These are phyloP conservation scores for Ilyonectria destructans DNA, from an alignment of 2,329 filamentous ascomycete genomes.

Conservation along the genomic window DNA sequence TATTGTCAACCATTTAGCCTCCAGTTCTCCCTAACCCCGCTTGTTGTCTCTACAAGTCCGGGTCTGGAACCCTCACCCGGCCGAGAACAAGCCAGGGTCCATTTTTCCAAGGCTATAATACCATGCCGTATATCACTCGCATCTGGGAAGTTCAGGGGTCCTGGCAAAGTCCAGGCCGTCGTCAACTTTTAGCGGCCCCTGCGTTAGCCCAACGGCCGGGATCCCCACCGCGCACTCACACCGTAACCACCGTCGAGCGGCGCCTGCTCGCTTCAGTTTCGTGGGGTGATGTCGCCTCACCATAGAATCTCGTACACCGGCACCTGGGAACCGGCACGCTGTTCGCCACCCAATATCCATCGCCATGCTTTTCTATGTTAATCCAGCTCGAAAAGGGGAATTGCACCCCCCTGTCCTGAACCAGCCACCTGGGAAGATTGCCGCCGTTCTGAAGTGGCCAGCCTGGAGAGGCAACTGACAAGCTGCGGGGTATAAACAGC, in stretches of 20 bases:
- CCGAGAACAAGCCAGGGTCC: conserved; percentile 33
- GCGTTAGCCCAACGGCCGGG: conserved; percentile 45
- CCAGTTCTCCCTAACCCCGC: conserved; percentile 16
- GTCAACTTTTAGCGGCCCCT: conserved; percentile 42
- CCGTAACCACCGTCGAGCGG: conserved; percentile 47
- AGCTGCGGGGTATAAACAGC: conserved; percentile 38
- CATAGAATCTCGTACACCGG: conserved; percentile 40
- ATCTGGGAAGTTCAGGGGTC: conserved; percentile 39
- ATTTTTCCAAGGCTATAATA: conserved; percentile 28
- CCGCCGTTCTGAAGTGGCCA: conserved; percentile 23
- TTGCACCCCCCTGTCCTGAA: conserved; percentile 29
- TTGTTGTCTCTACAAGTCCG: conserved; percentile 26
- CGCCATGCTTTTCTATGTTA: conserved; percentile 27
- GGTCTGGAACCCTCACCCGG: conserved; percentile 34
- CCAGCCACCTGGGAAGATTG: conserved; percentile 30
- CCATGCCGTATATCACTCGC: conserved; percentile 42
- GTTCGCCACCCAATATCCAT: conserved; percentile 24
- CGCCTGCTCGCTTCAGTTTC: conserved; percentile 49
- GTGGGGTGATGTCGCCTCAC: conserved; percentile 49
- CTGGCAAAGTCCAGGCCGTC: conserved; percentile 36
- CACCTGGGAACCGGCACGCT: conserved; percentile 28
- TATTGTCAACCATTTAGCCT: conserved; percentile 7
- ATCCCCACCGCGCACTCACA: conserved; percentile 44
- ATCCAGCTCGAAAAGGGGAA: conserved; percentile 26
- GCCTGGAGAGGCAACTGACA: conserved; percentile 8